These are phyloP conservation scores for Pseudogymnoascus sp. DNA, from an alignment of 2,329 filamentous ascomycete genomes.

Conservation along the genomic window DNA sequence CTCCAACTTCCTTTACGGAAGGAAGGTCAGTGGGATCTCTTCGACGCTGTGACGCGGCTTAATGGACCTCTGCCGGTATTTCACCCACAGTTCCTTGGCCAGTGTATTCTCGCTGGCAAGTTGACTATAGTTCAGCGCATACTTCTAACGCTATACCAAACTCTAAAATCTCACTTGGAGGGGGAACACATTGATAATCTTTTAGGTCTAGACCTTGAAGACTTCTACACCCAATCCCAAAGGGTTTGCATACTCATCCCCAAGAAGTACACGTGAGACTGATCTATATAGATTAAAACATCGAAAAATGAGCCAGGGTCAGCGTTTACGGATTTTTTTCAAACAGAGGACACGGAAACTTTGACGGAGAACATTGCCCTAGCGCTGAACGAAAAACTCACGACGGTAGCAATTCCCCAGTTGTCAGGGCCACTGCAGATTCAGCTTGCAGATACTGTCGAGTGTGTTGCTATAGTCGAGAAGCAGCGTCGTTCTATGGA, in stretches of 20 bases:
- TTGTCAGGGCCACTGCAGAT: constrained; percentile 83
- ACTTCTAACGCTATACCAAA: constrained; percentile 63
- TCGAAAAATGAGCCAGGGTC: constrained; percentile 27
- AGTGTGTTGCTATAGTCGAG: constrained; percentile 77
- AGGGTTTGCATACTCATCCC: constrained; percentile 14
- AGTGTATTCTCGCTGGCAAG: constrained; percentile 80
- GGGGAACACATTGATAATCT: constrained; percentile 76
- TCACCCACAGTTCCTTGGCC: constrained; percentile 83
- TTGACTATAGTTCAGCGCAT: constrained; percentile 63
- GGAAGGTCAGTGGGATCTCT: constrained; percentile 50
- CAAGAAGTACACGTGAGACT: constrained; percentile 5
- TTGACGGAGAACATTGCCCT: constrained; percentile 67
- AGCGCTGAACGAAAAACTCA: constrained; percentile 69
- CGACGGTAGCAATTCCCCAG: constrained; percentile 65
- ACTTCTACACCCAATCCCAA: constrained; percentile 43
- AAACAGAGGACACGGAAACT: constrained; percentile 46
- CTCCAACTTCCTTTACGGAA: constrained; percentile 14
- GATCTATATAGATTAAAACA: constrained; percentile 17
- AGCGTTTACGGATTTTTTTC: constrained; percentile 43
- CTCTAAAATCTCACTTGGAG: constrained; percentile 74
- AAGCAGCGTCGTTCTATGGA: constrained; percentile 84
- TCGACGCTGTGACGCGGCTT: constrained; percentile 72
- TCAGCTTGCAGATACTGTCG: constrained; percentile 73
- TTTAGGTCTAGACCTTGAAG: constrained; percentile 56
- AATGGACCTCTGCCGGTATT: constrained; percentile 87